These are phyloP conservation scores for Psilocybe tampanensis DNA, from an alignment of 768 basidiomycete species.

Conservation along the genomic window DNA sequence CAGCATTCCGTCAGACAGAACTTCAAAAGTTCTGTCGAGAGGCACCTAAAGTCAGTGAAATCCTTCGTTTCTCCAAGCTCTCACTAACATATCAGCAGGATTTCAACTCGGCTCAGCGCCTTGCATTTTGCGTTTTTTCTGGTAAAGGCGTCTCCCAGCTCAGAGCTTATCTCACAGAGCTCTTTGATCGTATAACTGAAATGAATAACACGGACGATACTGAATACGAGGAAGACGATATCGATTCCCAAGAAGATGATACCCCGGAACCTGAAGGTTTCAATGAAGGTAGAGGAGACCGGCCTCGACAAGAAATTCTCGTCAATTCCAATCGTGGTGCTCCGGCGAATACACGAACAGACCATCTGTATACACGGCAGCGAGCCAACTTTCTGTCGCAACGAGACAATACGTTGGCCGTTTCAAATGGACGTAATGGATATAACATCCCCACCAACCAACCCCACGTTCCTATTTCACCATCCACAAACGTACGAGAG, in stretches of 20 bases:
- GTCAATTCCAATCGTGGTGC: constrained; percentile 20
- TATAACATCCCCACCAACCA: constrained; percentile 11
- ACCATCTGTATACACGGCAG: constrained; percentile 8
- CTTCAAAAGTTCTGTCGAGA: constrained; percentile 89
- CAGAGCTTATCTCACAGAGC: constrained; percentile 73
- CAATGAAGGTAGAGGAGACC: constrained; percentile 33
- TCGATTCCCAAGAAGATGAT: constrained; percentile 55
- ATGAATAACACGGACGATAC: constrained; percentile 70
- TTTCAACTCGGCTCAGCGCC: constrained; percentile 87
- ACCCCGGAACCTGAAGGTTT: constrained; percentile 45
- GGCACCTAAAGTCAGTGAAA: constrained; percentile 71
- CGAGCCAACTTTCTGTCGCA: constrained; percentile 20
- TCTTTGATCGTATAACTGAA: constrained; percentile 77
- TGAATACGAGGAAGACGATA: constrained; percentile 66
- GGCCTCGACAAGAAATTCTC: constrained; percentile 29
- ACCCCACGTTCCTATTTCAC: constrained; percentile 17
- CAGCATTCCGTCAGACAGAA: constrained; percentile 82
- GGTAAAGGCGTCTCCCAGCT: constrained; percentile 87
- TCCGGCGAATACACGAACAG: not conserved
- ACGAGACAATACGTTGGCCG: not conserved
- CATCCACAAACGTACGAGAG: constrained; percentile 34
- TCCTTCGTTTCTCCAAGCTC: not conserved
- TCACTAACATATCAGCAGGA: constrained; percentile 53
- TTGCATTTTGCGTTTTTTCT: constrained; percentile 96
- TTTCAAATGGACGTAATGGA: constrained; percentile 7